phyloP scores from a whole-genome alignment of 2,329 filamentous ascomycete species.

The Passalora sequoiae region DNA sequence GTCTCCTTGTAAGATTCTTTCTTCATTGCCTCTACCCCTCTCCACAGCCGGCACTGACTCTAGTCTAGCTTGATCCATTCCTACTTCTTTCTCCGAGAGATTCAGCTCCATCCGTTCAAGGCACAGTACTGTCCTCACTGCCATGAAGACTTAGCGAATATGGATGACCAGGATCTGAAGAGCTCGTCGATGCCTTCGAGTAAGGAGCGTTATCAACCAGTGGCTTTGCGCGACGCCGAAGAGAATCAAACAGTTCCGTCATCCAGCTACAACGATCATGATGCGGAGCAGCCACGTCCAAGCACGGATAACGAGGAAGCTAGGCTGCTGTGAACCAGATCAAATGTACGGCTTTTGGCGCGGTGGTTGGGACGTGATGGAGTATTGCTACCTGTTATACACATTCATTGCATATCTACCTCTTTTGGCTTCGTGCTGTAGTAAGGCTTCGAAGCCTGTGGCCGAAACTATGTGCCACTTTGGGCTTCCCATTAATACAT shows the following conservation, averaged over 20 bases:
- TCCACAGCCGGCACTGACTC: not conserved
- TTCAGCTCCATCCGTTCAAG: conserved; percentile 1
- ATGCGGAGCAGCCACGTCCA: conserved; percentile 4
- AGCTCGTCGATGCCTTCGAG: not conserved
- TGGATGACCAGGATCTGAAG: not conserved
- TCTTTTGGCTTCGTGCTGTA: not conserved
- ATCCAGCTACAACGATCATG: conserved; percentile 5
- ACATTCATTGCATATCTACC: conserved; percentile 1
- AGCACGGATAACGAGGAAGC: conserved; percentile 20
- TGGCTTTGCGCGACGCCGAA: not conserved
- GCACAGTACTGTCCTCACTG: conserved; percentile 19
- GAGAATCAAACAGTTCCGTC: not conserved
- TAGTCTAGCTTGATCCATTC: conserved; percentile 16
- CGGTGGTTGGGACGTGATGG: no score
- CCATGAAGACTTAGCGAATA: conserved; percentile 6
- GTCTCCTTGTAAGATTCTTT: conserved; percentile 19
- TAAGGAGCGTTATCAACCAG: conserved; percentile 7
- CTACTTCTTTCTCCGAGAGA: conserved; percentile 15
- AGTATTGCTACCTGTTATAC: not conserved
- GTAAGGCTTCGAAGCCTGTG: not conserved
- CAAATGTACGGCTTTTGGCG: no score
- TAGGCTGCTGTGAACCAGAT: conserved; percentile 13
- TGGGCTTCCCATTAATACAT: no score
- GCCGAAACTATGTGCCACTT: not conserved
- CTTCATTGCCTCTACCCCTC: not conserved